A percentile compares a stretch with the other conserved stretches of the same genome.
Conservation (phyloP, 371 early-diverging fungal genomes). For the Mortierella sp. region DNA sequence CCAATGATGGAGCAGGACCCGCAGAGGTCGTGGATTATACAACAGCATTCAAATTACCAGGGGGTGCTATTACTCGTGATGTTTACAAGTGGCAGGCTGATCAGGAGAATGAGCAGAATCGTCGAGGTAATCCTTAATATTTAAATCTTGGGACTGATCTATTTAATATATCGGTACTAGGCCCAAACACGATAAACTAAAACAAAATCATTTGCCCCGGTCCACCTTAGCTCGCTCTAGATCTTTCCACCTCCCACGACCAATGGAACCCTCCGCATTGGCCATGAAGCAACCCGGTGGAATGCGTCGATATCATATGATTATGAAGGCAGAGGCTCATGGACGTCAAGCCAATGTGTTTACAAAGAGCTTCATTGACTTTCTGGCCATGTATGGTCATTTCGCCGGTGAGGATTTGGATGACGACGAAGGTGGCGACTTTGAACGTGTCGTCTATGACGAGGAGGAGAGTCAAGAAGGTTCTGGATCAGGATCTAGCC, state of each 20-base stretch:
- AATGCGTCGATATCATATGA: slow-evolving; percentile 88
- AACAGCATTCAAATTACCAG: slow-evolving; percentile 68
- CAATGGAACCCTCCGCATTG: slow-evolving; percentile 59
- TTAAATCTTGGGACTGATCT: not conserved
- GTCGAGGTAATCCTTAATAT: slow-evolving; percentile 48
- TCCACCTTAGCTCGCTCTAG: slow-evolving; percentile 60
- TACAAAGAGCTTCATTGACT: slow-evolving; percentile 93
- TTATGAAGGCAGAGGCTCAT: slow-evolving; percentile 75
- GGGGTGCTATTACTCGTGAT: slow-evolving; percentile 87
- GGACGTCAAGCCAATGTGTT: slow-evolving; percentile 79
- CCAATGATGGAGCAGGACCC: slow-evolving; percentile 50
- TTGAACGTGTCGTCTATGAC: slow-evolving; percentile 66
- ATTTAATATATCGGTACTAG: too few species aligned
- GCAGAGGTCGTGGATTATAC: slow-evolving; percentile 57
- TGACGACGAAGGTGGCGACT: slow-evolving; percentile 83
- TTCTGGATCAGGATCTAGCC: slow-evolving; percentile 39
- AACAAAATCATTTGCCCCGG: not conserved
- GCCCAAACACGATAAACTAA: not conserved
- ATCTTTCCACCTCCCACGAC: slow-evolving; percentile 67
- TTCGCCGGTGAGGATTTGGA: slow-evolving; percentile 95
- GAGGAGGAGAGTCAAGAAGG: slow-evolving; percentile 58
- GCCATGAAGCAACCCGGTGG: slow-evolving; percentile 84
- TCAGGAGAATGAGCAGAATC: slow-evolving; percentile 69
- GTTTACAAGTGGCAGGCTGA: slow-evolving; percentile 94
- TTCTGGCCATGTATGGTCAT: slow-evolving; percentile 92